Evolutionary conservation across 345 rosid genomes (phyloP).

Genomic region (Pugionium cornutum): DNA sequence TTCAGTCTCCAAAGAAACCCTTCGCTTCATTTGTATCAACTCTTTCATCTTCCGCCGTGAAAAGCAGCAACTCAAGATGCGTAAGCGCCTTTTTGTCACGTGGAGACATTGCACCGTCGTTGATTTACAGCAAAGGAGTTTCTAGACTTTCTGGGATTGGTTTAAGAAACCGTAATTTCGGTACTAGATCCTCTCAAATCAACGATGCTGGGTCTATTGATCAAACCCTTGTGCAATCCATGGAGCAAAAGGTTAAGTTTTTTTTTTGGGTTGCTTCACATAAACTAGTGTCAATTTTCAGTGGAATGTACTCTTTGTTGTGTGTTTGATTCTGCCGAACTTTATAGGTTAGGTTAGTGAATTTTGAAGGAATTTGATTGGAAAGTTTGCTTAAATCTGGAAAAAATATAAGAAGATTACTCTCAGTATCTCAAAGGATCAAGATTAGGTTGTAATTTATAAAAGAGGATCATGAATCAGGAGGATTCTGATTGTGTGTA

Average conservation of each 20-base stretch:
- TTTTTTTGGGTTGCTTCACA: not conserved
- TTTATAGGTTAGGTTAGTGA: no score
- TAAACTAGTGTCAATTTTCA: no score
- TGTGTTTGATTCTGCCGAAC: no score
- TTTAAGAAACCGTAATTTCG: conserved; percentile 42
- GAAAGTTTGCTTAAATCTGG: no score
- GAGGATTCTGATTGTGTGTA: not conserved
- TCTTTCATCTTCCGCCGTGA: conserved; percentile 16
- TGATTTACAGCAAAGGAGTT: conserved; percentile 25
- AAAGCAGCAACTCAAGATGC: conserved; percentile 19
- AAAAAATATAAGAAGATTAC: no score
- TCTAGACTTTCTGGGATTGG: conserved; percentile 43
- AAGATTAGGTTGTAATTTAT: no score
- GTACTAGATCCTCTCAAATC: conserved; percentile 58
- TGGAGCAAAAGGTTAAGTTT: conserved; percentile 77
- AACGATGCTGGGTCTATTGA: conserved; percentile 87
- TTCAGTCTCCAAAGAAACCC: conserved; percentile 34
- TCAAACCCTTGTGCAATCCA: conserved; percentile 82
- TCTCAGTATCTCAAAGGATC: no score
- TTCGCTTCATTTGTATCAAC: conserved; percentile 29
- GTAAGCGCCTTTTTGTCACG: conserved; percentile 31
- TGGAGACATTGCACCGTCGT: conserved; percentile 26
- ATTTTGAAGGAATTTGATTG: no score
- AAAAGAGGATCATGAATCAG: no score
- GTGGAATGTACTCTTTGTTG: no score